These are phyloP conservation scores for Torulaspora indica DNA, from an alignment of 805 yeast species.

Conservation along the genomic window DNA sequence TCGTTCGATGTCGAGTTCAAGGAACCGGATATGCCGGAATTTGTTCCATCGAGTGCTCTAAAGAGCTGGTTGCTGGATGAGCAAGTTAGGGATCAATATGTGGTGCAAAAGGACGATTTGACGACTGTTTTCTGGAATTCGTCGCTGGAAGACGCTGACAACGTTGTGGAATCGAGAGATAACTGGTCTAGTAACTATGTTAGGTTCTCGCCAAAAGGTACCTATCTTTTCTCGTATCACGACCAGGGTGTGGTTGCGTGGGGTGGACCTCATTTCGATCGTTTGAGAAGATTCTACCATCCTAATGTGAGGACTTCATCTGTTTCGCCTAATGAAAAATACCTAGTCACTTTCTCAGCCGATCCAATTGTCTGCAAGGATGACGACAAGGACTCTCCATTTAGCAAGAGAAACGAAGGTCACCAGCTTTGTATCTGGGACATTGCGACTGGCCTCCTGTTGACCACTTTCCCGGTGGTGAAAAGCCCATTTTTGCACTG, in stretches of 20 bases:
- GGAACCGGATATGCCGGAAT: conserved; percentile 71
- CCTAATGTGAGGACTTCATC: conserved; percentile 85
- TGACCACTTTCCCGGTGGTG: conserved; percentile 86
- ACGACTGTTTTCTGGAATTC: conserved; percentile 88
- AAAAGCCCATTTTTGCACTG: conserved; percentile 68
- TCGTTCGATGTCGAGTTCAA: conserved; percentile 55
- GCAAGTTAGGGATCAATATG: conserved; percentile 84
- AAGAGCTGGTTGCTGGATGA: conserved; percentile 89
- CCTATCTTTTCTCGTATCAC: conserved; percentile 79
- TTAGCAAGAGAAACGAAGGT: conserved; percentile 82
- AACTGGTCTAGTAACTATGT: conserved; percentile 86
- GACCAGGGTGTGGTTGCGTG: conserved; percentile 93
- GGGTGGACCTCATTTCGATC: conserved; percentile 82
- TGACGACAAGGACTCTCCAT: conserved; percentile 67
- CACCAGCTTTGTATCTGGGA: conserved; percentile 95
- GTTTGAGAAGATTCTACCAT: conserved; percentile 75
- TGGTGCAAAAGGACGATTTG: conserved; percentile 69
- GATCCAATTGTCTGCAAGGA: conserved; percentile 67
- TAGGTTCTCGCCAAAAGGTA: conserved; percentile 90
- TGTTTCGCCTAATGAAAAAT: conserved; percentile 89
- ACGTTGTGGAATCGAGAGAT: conserved; percentile 69
- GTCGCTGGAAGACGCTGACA: conserved; percentile 65
- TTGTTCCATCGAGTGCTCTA: conserved; percentile 73
- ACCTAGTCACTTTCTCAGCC: conserved; percentile 83
- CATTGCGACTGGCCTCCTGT: conserved; percentile 71